phyloP scores from a whole-genome alignment of 225 moss, liverwort and hornwort genomes.

The Sphagnum contortum region DNA sequence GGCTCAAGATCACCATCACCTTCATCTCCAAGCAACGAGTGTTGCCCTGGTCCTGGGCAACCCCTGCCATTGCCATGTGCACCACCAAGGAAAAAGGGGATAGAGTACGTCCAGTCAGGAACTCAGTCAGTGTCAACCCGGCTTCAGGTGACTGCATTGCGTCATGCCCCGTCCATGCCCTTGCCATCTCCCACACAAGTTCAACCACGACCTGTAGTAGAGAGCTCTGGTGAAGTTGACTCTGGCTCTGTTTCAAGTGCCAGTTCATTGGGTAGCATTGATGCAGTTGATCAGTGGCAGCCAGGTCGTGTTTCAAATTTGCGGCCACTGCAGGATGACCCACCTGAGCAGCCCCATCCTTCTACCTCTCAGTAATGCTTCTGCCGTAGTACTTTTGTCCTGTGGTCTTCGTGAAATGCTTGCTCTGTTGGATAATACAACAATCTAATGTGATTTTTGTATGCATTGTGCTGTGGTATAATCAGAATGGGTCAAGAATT shows the following conservation, averaged over 20 bases:
- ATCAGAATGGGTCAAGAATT: slow-evolving; percentile 44
- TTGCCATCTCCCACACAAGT: slow-evolving; percentile 42
- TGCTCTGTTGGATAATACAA: too few species aligned
- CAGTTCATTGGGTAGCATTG: slow-evolving; percentile 85
- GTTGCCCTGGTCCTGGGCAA: slow-evolving; percentile 46
- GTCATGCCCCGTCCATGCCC: slow-evolving; percentile 55
- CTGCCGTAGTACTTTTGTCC: background rate
- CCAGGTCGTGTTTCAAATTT: slow-evolving; percentile 65
- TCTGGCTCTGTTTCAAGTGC: slow-evolving; percentile 89
- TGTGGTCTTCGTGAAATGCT: too few species aligned
- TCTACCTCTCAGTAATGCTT: slow-evolving; percentile 32
- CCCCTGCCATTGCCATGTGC: slow-evolving; percentile 79
- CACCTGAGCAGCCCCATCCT: slow-evolving; percentile 44
- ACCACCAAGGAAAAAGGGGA: slow-evolving; percentile 34
- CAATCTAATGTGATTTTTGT: too few species aligned
- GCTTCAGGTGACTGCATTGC: slow-evolving; percentile 23
- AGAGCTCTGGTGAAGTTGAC: slow-evolving; percentile 46
- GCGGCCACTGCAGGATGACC: slow-evolving; percentile 71
- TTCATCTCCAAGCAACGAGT: slow-evolving; percentile 57
- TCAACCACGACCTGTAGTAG: slow-evolving; percentile 13
- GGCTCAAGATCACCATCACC: slow-evolving; percentile 92
- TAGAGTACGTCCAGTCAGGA: slow-evolving; percentile 52
- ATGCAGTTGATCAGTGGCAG: slow-evolving; percentile 68
- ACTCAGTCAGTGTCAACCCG: slow-evolving; percentile 24
- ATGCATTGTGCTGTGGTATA: background rate